Evolutionary conservation across 345 rosid species (phyloP), one percentile per base, ranked within the genome.

Genomic region (Garcia nutans): DNA sequence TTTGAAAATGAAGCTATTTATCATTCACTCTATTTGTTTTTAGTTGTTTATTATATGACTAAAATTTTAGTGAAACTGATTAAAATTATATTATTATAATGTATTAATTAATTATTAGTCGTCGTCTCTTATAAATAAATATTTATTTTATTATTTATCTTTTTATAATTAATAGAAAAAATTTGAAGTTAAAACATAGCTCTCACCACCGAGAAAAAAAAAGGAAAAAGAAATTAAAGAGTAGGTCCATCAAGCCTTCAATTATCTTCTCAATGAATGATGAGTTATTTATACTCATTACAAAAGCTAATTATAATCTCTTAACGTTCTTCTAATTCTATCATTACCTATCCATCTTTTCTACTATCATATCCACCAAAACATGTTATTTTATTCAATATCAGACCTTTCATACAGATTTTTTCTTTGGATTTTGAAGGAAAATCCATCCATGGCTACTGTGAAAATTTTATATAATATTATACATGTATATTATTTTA

Each of bases 301-400:
- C 73, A 62, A 62, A 57, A 66, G 1, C 49, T 67, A 67, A 85
- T 80, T 70, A 76, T 71, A 67, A 59, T 83, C 60, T 68, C 63
- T 68, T 24, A 44, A 6, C 64, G 22, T 55, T 73, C 77, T 70
- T 69, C 60, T 62, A 60, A 45, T 37, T 33, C 49, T 76, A 80
- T 81, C 55, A 84, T 84, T 77, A 68, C 71, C 49, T 65, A 60
- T 12, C 65, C 11, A 60, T 41, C 33, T 50, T 16, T 22, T 31
- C 23, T 23, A 57, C 57, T 33, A 37, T 4, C 31, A 55, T 50
- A 9, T 26, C 78, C 67, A 68, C 28, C 73, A 24, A 15, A 58
- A 44, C 16, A 5, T 47, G 62, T 49, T 17, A 67, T 67, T 37
- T 42, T 19, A 63, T 23, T 23, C 41, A 37, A 37, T 37, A 37